Conservation (phyloP, 2,329 filamentous ascomycete genomes). For the Aureobasidium lini region DNA sequence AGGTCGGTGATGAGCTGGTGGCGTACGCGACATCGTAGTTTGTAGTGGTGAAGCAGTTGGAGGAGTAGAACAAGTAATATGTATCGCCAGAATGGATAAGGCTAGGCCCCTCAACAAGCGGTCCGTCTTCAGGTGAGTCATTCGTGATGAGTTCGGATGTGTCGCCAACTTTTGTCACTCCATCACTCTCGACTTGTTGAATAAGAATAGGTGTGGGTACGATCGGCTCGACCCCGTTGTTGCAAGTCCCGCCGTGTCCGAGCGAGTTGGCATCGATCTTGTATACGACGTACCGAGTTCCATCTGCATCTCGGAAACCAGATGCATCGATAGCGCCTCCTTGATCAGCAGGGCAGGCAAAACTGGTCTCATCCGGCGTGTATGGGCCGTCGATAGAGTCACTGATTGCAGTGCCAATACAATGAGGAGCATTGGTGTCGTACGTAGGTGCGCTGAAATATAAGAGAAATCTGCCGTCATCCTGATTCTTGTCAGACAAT, state of each 20-base stretch:
- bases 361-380: constrained; percentile 18
- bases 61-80: constrained; percentile 27
- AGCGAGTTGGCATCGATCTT: constrained; percentile 25
- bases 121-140: constrained; percentile 21
- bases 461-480: constrained; percentile 23
- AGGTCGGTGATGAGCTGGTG: constrained; percentile 13
- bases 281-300: constrained; percentile 22
- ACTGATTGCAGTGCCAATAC: constrained; percentile 22
- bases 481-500: background rate
- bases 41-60: constrained; percentile 23
- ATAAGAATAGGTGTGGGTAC: constrained; percentile 22
- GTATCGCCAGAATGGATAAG: constrained; percentile 19
- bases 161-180: constrained; percentile 19
- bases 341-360: constrained; percentile 22
- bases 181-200: constrained; percentile 22
- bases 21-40: constrained; percentile 24
- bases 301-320: constrained; percentile 21
- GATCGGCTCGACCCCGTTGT: constrained; percentile 17
- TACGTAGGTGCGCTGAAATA: constrained; percentile 23
- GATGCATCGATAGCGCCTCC: constrained; percentile 25
- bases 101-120: constrained; percentile 23
- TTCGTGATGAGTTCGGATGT: constrained; percentile 20
- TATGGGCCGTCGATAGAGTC: constrained; percentile 22
- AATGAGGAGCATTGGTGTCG: constrained; percentile 19
- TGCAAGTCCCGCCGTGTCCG: constrained; percentile 22